phyloP scores from a whole-genome alignment of 768 basidiomycete genomes.

The Pulveroboletus sp. region DNA sequence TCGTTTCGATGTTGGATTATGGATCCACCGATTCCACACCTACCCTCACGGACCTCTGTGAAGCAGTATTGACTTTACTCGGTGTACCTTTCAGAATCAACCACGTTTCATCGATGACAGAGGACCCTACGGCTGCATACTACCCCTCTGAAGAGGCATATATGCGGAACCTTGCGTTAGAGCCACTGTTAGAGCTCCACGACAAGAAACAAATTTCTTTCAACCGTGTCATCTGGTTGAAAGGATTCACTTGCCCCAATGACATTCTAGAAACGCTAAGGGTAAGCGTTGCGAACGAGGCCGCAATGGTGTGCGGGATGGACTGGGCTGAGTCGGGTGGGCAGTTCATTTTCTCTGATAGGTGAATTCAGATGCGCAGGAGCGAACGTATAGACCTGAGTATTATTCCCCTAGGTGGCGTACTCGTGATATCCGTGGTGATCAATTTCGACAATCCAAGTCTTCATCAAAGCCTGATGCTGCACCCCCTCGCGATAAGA shows the following conservation, averaged over 20 bases:
- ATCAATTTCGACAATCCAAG: constrained; percentile 95
- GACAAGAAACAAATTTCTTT: constrained; percentile 77
- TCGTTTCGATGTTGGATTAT: constrained; percentile 98
- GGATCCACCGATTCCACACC: constrained; percentile 93
- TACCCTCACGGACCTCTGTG: constrained; percentile 89
- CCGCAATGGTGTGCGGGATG: constrained; percentile 99
- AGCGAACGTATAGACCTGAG: not conserved
- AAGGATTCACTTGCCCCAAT: constrained; percentile 98
- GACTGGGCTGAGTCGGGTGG: constrained; percentile 99
- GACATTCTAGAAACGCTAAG: constrained; percentile 96
- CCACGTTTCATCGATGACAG: constrained; percentile 90
- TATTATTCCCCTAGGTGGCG: constrained; percentile 63
- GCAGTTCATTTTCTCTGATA: constrained; percentile 96
- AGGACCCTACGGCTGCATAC: constrained; percentile 81
- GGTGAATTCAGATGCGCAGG: constrained; percentile 44
- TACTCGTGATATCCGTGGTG: constrained; percentile 95
- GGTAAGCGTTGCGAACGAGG: constrained; percentile 84
- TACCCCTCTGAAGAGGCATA: constrained; percentile 95
- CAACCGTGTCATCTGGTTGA: constrained; percentile 91
- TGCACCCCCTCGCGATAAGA: constrained; percentile 86
- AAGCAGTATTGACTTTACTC: constrained; percentile 89
- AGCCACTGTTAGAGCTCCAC: constrained; percentile 82
- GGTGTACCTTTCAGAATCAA: constrained; percentile 92
- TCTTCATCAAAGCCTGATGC: constrained; percentile 87
- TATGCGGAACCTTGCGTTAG: constrained; percentile 87